These are phyloP conservation scores for Yamagishiella unicocca DNA, from an alignment of 139 green algal genomes.

Conservation along the genomic window DNA sequence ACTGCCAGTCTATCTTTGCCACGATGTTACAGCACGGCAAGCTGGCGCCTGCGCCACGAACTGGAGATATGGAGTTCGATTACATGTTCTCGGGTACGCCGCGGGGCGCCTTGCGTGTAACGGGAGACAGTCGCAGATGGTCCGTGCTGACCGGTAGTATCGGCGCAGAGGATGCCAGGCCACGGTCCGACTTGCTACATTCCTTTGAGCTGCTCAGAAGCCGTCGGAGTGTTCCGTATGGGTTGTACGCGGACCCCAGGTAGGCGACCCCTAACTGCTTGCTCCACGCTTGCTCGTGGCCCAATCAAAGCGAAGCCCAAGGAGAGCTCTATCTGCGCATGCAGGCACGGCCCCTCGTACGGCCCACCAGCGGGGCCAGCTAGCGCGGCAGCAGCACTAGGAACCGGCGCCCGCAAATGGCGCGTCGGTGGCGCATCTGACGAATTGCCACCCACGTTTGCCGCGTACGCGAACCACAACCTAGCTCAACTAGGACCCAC, in stretches of 20 bases:
- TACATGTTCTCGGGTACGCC: slow-evolving; percentile 24
- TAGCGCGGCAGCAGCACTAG: neutral
- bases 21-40: slow-evolving; percentile 24
- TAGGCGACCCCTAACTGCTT: neutral
- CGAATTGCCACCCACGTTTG: neutral
- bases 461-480: neutral
- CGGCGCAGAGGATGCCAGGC: neutral
- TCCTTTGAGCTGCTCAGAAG: slow-evolving; percentile 18
- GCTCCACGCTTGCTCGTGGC: too few relatives aligned
- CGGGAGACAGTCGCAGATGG: neutral
- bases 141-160: neutral
- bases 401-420: neutral
- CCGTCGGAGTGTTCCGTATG: neutral
- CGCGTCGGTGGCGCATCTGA: slow-evolving; percentile 8
- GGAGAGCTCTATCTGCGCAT: too few relatives aligned
- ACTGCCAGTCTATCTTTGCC: neutral
- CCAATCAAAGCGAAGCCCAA: too few relatives aligned
- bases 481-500: too few relatives aligned
- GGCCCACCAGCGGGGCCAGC: neutral
- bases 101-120: neutral
- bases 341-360: neutral
- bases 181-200: neutral
- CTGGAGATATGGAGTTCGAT: slow-evolving; percentile 27
- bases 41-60: slow-evolving; percentile 8
- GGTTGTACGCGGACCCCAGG: neutral